Percentiles rank a stretch among this genome's conserved stretches.
These are phyloP conservation scores for Skeletonema menzelii DNA, from an alignment of 108 stramenopile species.

Conservation along the genomic window DNA sequence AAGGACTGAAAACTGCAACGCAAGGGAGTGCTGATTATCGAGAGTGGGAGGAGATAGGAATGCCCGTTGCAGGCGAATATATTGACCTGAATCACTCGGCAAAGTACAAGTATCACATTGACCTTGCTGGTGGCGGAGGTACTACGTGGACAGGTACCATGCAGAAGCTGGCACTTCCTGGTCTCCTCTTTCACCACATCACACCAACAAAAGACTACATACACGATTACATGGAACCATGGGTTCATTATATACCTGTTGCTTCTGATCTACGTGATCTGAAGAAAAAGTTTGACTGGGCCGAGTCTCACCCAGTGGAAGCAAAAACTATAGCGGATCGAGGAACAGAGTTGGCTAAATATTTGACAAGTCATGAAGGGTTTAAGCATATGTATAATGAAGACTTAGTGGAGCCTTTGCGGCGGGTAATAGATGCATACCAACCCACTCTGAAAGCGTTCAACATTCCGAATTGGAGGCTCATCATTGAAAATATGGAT, in stretches of 20 bases:
- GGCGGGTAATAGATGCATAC: neutral
- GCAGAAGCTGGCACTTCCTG: slow-evolving; percentile 14
- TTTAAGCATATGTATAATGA: neutral
- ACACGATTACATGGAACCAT: slow-evolving; percentile 13
- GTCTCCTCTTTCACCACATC: slow-evolving; percentile 25
- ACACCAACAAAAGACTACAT: slow-evolving; percentile 26
- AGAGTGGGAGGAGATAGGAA: slow-evolving; percentile 2
- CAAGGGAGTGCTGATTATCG: neutral
- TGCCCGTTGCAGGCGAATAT: neutral
- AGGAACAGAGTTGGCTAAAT: neutral
- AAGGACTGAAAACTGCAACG: neutral
- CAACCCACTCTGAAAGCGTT: neutral
- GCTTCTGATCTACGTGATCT: slow-evolving; percentile 6
- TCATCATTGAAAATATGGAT: neutral
- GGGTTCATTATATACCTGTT: slow-evolving; percentile 11
- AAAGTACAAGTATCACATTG: slow-evolving; percentile 1
- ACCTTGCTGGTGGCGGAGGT: slow-evolving; percentile 6
- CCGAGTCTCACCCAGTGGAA: slow-evolving; percentile 7
- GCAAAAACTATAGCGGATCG: slow-evolving; percentile 2
- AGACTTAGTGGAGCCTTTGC: slow-evolving; percentile 4
- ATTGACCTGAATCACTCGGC: neutral
- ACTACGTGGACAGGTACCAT: slow-evolving; percentile 28
- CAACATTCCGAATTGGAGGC: neutral
- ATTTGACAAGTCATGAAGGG: neutral
- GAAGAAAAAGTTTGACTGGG: slow-evolving; percentile 15